Evolutionary conservation across 441 rosid species (phyloP).

Genomic region (Eutrema salsugineum): DNA sequence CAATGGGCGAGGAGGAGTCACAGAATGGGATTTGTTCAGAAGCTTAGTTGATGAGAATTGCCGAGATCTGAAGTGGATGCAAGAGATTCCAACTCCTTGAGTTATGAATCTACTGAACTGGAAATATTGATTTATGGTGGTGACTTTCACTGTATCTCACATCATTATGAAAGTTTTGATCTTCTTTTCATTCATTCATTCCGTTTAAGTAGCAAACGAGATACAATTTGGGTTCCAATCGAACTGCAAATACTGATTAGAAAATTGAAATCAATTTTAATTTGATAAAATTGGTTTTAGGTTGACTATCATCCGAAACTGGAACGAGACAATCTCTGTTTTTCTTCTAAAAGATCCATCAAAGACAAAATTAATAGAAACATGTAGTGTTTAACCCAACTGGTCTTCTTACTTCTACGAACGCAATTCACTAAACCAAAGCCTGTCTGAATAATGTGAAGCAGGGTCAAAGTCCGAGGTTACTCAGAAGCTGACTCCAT

Average conservation of each 20-base stretch:
- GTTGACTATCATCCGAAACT: neutral
- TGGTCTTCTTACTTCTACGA: neutral
- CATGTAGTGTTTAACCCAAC: neutral
- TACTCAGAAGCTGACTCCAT: constrained; percentile 73
- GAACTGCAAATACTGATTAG: neutral
- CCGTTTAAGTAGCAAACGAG: neutral
- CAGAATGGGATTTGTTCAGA: neutral
- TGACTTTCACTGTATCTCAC: neutral
- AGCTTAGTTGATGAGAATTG: constrained; percentile 9
- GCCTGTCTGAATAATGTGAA: neutral
- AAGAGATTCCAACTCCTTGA: neutral
- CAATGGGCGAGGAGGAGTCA: neutral
- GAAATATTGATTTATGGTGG: neutral
- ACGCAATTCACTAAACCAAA: neutral
- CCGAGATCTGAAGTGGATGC: neutral
- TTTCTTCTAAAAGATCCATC: neutral
- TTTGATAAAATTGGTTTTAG: neutral
- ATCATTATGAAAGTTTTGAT: neutral
- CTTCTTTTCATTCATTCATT: neutral
- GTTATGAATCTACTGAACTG: neutral
- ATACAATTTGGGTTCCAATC: neutral
- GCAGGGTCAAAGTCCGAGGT: constrained; percentile 37
- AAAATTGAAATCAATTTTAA: neutral
- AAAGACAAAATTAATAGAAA: neutral
- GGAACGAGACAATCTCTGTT: neutral